phyloP scores from a whole-genome alignment of 345 rosid genomes.

The Sonneratia caseolaris region DNA sequence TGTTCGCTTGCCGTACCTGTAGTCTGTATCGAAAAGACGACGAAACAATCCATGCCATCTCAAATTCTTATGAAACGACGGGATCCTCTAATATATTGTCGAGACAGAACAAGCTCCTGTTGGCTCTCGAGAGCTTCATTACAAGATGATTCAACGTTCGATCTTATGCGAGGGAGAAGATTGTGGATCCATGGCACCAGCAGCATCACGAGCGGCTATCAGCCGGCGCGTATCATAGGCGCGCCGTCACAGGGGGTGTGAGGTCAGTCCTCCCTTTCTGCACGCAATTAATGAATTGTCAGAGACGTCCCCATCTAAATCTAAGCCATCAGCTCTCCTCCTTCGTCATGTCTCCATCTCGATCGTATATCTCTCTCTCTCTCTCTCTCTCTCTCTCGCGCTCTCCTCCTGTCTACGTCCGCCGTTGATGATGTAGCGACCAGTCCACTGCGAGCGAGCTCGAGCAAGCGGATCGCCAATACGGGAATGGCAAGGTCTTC shows the following conservation, averaged over 20 bases:
- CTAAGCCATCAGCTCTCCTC: background rate
- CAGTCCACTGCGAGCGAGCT: background rate
- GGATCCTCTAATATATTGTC: too few relatives aligned
- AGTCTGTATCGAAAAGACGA: too few relatives aligned
- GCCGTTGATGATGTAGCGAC: constrained; percentile 12
- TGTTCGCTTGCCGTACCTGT: too few relatives aligned
- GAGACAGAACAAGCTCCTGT: too few relatives aligned
- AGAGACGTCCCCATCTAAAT: constrained; percentile 1
- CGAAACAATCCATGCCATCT: too few relatives aligned
- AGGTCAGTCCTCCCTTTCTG: background rate
- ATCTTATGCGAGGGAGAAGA: too few relatives aligned
- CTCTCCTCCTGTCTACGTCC: background rate
- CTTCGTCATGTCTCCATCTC: background rate
- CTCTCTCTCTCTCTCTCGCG: too few relatives aligned
- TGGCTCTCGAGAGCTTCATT: too few relatives aligned
- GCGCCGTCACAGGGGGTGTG: constrained; percentile 1
- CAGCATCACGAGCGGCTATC: too few relatives aligned
- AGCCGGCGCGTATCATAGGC: background rate
- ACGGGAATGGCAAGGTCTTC: constrained; percentile 5
- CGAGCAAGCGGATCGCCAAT: background rate
- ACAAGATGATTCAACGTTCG: too few relatives aligned
- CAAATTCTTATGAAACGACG: too few relatives aligned
- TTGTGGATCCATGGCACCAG: too few relatives aligned
- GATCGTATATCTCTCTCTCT: background rate
- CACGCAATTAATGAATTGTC: background rate